Evolutionary conservation across 1,139 yeast species (phyloP).

Genomic region (Nematodospora anomalae): DNA sequence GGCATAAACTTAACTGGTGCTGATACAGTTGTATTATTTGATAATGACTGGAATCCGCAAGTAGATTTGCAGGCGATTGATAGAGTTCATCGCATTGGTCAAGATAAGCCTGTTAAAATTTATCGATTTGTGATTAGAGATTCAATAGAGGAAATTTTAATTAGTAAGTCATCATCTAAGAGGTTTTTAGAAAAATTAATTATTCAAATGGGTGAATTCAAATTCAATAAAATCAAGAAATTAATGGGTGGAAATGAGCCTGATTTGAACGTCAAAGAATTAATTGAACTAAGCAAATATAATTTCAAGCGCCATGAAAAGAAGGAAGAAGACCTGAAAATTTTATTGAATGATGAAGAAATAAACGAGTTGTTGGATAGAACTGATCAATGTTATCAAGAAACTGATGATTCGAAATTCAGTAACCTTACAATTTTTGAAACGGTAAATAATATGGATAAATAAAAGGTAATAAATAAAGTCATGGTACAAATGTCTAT

Average conservation of each 20-base stretch:
- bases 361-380: slow-evolving; percentile 57
- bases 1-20: slow-evolving; percentile 87
- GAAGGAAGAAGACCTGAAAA: slow-evolving; percentile 6
- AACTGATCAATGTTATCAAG: slow-evolving; percentile 43
- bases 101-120: slow-evolving; percentile 75
- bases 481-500: slow-evolving; percentile 2
- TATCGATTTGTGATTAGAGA: slow-evolving; percentile 73
- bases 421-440: slow-evolving; percentile 54
- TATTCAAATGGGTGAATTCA: slow-evolving; percentile 81
- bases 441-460: slow-evolving; percentile 44
- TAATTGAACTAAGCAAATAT: slow-evolving; percentile 31
- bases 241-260: slow-evolving; percentile 15
- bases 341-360: slow-evolving; percentile 37
- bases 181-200: slow-evolving; percentile 78
- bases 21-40: slow-evolving; percentile 86
- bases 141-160: slow-evolving; percentile 79
- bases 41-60: slow-evolving; percentile 97
- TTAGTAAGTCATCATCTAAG: slow-evolving; percentile 76
- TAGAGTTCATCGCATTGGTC: slow-evolving; percentile 92
- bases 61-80: slow-evolving; percentile 96
- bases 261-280: slow-evolving; percentile 27
- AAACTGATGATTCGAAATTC: slow-evolving; percentile 24
- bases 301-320: slow-evolving; percentile 16
- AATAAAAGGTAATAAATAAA: slow-evolving; percentile 13
- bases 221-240: slow-evolving; percentile 39